phyloP scores from a whole-genome alignment of 805 yeast genomes.

The Maudiozyma saulgeensis region DNA sequence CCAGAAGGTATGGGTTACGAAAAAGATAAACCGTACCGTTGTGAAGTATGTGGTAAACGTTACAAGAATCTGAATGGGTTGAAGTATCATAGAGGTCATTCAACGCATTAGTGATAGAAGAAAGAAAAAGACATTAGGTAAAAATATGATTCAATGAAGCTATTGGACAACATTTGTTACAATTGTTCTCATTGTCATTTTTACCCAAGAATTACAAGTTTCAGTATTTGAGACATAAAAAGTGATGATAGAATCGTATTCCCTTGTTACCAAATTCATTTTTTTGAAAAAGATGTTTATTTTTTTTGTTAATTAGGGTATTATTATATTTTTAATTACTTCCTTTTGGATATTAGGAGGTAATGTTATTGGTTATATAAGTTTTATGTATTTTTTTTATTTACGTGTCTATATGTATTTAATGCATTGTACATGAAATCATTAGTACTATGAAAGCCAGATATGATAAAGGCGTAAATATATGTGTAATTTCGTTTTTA shows the following conservation, averaged over 20 bases:
- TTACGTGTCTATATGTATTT: neutral
- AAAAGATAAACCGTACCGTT: slow-evolving; percentile 95
- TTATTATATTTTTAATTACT: neutral
- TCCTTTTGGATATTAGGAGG: neutral
- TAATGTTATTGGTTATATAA: neutral
- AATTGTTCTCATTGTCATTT: neutral
- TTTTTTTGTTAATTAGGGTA: neutral
- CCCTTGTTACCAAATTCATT: too few species aligned
- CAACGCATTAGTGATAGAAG: slow-evolving; percentile 57
- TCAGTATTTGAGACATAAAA: neutral
- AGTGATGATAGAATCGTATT: neutral
- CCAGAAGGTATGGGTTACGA: slow-evolving; percentile 92
- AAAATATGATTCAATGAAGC: too few species aligned
- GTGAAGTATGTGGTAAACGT: slow-evolving; percentile 96
- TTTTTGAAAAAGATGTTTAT: neutral
- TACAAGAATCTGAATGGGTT: slow-evolving; percentile 93
- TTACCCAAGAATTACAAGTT: neutral
- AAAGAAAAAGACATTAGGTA: too few species aligned
- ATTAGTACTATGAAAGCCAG: too few species aligned
- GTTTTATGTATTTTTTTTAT: neutral
- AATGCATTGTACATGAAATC: neutral
- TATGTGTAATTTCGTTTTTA: too few species aligned
- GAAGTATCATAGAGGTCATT: slow-evolving; percentile 94
- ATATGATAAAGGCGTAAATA: too few species aligned
- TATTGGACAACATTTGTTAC: too few species aligned